Evolutionary conservation across 208 protist species (phyloP).

Genomic region (Polymyxa betae): DNA sequence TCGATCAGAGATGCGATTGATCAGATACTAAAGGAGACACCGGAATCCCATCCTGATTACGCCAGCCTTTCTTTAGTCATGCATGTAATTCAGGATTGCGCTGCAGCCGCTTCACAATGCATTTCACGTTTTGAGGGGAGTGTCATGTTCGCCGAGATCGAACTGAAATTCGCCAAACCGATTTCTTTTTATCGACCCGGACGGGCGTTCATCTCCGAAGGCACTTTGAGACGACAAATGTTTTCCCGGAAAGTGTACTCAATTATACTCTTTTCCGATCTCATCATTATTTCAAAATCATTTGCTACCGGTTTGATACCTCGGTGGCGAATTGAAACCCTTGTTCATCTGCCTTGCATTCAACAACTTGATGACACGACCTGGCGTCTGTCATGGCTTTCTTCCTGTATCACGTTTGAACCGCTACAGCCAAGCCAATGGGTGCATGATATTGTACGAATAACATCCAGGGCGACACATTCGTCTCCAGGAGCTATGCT

Average conservation of each 20-base stretch:
- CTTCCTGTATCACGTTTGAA: constrained; percentile 11
- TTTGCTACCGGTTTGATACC: background rate
- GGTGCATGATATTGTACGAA: constrained; percentile 7
- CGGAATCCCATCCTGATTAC: background rate
- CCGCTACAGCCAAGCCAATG: background rate
- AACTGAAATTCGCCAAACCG: background rate
- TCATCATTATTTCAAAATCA: background rate
- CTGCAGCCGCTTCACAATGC: background rate
- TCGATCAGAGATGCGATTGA: background rate
- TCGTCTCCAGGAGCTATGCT: background rate
- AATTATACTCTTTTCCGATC: constrained; percentile 21
- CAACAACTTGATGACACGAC: background rate
- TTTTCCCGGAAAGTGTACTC: constrained; percentile 19
- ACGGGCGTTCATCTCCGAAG: background rate
- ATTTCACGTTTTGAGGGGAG: background rate
- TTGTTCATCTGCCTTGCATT: background rate
- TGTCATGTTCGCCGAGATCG: background rate
- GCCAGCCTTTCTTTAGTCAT: background rate
- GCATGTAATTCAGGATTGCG: background rate
- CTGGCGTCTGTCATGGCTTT: background rate
- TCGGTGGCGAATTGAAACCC: constrained; percentile 29
- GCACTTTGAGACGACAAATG: background rate
- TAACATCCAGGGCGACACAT: background rate
- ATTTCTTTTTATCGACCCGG: background rate
- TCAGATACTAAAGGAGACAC: background rate